phyloP scores from a whole-genome alignment of 176 grass and related monocot genomes.

The Hordeum marinum region DNA sequence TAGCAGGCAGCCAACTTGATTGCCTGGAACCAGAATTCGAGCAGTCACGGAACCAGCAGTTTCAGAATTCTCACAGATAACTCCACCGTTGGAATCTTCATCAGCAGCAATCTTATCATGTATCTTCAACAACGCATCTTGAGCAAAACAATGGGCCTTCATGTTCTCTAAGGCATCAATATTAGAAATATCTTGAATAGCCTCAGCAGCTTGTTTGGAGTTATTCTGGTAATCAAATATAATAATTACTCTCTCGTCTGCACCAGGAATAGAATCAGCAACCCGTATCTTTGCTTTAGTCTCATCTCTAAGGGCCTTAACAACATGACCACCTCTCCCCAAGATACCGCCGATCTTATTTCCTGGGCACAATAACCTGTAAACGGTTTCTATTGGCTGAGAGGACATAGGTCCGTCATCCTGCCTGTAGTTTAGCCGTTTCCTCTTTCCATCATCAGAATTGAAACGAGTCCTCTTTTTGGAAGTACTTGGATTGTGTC shows the following conservation, averaged over 20 bases:
- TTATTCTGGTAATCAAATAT: constrained; percentile 62
- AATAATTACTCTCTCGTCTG: constrained; percentile 90
- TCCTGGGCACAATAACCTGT: constrained; percentile 83
- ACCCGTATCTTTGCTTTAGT: constrained; percentile 97
- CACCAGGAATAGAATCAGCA: constrained; percentile 88
- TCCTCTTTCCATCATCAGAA: constrained; percentile 70
- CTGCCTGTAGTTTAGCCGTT: constrained; percentile 47
- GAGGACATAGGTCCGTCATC: constrained; percentile 47
- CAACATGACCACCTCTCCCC: constrained; percentile 84
- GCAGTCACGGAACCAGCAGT: constrained; percentile 49
- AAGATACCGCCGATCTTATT: constrained; percentile 91
- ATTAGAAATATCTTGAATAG: constrained; percentile 31
- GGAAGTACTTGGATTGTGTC: constrained; percentile 21
- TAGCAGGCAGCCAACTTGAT: constrained; percentile 88
- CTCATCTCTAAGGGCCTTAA: constrained; percentile 80
- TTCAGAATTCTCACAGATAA: constrained; percentile 40
- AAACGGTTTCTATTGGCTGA: constrained; percentile 78
- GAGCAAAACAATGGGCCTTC: constrained; percentile 65
- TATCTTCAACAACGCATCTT: constrained; percentile 92
- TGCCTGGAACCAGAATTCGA: constrained; percentile 85
- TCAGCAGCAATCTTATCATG: constrained; percentile 85
- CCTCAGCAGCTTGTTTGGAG: constrained; percentile 35
- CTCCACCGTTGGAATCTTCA: constrained; percentile 59
- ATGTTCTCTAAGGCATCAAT: constrained; percentile 33
- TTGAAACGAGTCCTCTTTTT: constrained; percentile 37